Base-by-base conservation (phyloP, 2,329 filamentous ascomycete species). In the Hypoxylon rubiginosum region DNA sequence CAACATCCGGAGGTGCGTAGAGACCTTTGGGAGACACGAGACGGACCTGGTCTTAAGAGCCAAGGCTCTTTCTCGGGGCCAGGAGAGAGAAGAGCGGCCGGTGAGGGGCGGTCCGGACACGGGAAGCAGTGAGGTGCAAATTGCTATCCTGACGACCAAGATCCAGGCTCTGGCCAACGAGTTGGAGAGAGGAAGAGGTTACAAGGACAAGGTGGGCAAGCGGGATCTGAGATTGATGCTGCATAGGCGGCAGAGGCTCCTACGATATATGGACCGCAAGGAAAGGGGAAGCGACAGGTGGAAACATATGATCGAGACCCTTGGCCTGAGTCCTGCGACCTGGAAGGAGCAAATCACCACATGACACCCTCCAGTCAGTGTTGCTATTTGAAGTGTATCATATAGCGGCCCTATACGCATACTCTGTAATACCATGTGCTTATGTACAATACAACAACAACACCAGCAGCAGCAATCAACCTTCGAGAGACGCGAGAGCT, bases 111-210 rank as follows among this genome's bases (percentile, higher is more conserved):
- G 96, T 0, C 92, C 91, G 4, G 96, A 99, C 77, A 99, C 95
- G 0, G 96, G 96, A 36, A 97, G 93, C 73, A 93, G 93, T 6
- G 96, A 99, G 81, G 97, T 99, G n/a, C 96, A 99, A 83, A 93
- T 97, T 71, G 94, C 94, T 49, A 97, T 99, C 73, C 80, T 99
- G 78, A 99, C 96, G 2, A 88, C 93, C 62, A 98, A 97, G 86
- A 99, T 99, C 77, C 86, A 93, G 68, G 90, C 91, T 24, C 79
- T 99, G 53, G 90, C 92, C 15, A 85, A 91, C 71, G 90, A 91
- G 70, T 80, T 97, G 55, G 85, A 91, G 75, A 85, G 83, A 45
- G 86, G 89, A 64, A 81, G 84, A 72, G 92, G 91, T 4, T 88
- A 91, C 79, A 93, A 91, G 78, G 96, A 99, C 78, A 97, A 97